A percentile compares a stretch with the other conserved stretches of the same genome.
Conservation (phyloP, 2,329 filamentous ascomycete species). For the Pyrenophora seminiperda region DNA sequence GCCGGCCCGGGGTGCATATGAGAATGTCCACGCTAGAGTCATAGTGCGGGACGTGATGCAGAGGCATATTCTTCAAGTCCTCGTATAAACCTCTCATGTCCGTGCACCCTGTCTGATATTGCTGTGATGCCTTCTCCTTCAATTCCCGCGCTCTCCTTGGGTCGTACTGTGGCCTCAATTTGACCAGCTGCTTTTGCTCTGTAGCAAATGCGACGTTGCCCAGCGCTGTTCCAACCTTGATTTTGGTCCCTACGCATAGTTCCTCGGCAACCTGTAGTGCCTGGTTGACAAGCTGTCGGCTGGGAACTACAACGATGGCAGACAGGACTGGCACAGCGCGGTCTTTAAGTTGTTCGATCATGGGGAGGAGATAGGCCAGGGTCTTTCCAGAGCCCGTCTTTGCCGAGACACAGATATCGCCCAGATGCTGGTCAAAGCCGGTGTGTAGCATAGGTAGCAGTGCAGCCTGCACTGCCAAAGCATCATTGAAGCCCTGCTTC, state of each 20-base stretch:
- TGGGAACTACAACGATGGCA: slow-evolving; percentile 86
- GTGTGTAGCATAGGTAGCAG: slow-evolving; percentile 80
- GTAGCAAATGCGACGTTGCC: slow-evolving; percentile 75
- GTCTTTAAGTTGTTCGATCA: slow-evolving; percentile 75
- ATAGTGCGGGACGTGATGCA: slow-evolving; percentile 68
- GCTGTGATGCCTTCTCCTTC: slow-evolving; percentile 49
- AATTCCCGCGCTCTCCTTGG: slow-evolving; percentile 61
- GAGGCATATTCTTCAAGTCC: slow-evolving; percentile 53
- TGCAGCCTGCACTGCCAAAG: slow-evolving; percentile 79
- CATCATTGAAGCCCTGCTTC: slow-evolving; percentile 70
- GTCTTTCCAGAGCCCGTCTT: slow-evolving; percentile 97
- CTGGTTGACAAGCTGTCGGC: slow-evolving; percentile 86
- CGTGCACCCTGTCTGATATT: slow-evolving; percentile 39
- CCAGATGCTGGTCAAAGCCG: slow-evolving; percentile 63
- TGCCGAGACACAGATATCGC: slow-evolving; percentile 88
- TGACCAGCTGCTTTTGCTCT: slow-evolving; percentile 67
- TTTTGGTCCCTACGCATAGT: slow-evolving; percentile 72
- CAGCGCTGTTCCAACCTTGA: slow-evolving; percentile 80
- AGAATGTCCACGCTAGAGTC: slow-evolving; percentile 82
- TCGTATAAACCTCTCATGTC: slow-evolving; percentile 47
- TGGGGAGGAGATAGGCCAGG: slow-evolving; percentile 84
- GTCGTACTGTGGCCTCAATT: slow-evolving; percentile 65
- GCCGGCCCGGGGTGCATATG: slow-evolving; percentile 86
- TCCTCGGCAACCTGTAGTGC: slow-evolving; percentile 75
- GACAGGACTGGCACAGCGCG: slow-evolving; percentile 69